Base-by-base conservation (phyloP, 345 rosid genomes). In the Euphorbia tirucalli region DNA sequence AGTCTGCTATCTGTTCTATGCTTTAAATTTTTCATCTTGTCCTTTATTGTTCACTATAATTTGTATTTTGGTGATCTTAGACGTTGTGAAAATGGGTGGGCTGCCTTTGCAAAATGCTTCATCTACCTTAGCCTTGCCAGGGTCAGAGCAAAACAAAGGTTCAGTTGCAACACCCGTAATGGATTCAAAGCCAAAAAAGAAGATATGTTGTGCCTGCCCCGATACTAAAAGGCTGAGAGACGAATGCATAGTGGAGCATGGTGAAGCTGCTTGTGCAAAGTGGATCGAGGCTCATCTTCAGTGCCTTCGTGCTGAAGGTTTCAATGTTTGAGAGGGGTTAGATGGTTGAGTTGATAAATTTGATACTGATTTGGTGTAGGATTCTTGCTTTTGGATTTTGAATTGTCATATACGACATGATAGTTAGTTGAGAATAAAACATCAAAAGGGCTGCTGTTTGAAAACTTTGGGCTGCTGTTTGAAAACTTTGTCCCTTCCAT, bases 231-330 rank as follows among this genome's bases (percentile, higher is more conserved):
- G 76, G 85, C 85, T 94, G 57, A 88, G 98, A 80, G 98, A 94
- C 46, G 96, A 88, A 85, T 92, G 95, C 87, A 85, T 95, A 19
- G 92, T 94, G 28, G 80, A 89, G 80, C 90, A 92, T 48, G 96
- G 91, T 67, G 96, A 94, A 85, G 82, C 83, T 4, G 91, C 93
- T 73, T 92, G 98, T 75, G 79, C 79, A n/a, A 90, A 95, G 85
- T 92, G 96, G 97, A 95, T 92, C 3, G 93, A 92, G 71, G 98
- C 96, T 85, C 97, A 94, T 79, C 84, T 80, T n/a, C 72, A 54
- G 49, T 92, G 97, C 80, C 96, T 95, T 73, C 94, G 92, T n/a
- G 88, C 92, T 0, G 97, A 95, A 87, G 97, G 91, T 48, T 95
- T 92, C 73, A 90, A 89, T 31, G 83, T 95, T 79, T 95, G 82